phyloP scores from a whole-genome alignment of 1,139 yeast genomes.

The Taphrina pruni region DNA sequence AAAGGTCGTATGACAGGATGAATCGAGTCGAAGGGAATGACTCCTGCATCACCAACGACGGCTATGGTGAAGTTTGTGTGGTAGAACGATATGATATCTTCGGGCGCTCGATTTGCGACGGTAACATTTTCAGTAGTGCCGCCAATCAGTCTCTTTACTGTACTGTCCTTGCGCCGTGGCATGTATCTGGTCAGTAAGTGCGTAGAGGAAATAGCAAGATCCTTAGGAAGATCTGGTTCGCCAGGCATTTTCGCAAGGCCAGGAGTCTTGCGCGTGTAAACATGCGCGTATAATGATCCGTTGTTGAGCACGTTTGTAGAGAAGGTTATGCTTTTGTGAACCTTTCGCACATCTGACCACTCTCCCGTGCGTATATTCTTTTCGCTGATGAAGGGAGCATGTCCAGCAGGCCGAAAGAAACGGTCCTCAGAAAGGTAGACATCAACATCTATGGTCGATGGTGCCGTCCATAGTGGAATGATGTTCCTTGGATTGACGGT shows the following conservation, averaged over 20 bases:
- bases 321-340: background rate
- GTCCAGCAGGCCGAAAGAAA: slow-evolving; percentile 12
- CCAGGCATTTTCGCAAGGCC: slow-evolving; percentile 43
- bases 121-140: slow-evolving; percentile 43
- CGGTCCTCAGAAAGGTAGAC: slow-evolving; percentile 31
- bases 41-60: slow-evolving; percentile 47
- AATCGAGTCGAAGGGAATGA: slow-evolving; percentile 37
- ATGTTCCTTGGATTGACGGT: slow-evolving; percentile 22
- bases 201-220: slow-evolving; percentile 43
- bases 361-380: slow-evolving; percentile 20
- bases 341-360: slow-evolving; percentile 30
- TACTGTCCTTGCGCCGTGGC: slow-evolving; percentile 50
- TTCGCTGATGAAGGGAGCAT: slow-evolving; percentile 22
- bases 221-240: slow-evolving; percentile 48
- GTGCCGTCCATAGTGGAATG: slow-evolving; percentile 35
- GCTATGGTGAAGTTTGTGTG: slow-evolving; percentile 53
- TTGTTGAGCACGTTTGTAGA: slow-evolving; percentile 46
- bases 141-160: slow-evolving; percentile 47
- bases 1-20: slow-evolving; percentile 48
- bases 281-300: slow-evolving; percentile 51
- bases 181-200: slow-evolving; percentile 48
- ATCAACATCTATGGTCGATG: slow-evolving; percentile 27
- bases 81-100: slow-evolving; percentile 51
- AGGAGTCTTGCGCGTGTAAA: slow-evolving; percentile 46
- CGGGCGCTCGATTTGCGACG: slow-evolving; percentile 1